Evolutionary conservation across 768 basidiomycete genomes (phyloP), one percentile per base, ranked within the genome.

Genomic region (Russula dissimulans): DNA sequence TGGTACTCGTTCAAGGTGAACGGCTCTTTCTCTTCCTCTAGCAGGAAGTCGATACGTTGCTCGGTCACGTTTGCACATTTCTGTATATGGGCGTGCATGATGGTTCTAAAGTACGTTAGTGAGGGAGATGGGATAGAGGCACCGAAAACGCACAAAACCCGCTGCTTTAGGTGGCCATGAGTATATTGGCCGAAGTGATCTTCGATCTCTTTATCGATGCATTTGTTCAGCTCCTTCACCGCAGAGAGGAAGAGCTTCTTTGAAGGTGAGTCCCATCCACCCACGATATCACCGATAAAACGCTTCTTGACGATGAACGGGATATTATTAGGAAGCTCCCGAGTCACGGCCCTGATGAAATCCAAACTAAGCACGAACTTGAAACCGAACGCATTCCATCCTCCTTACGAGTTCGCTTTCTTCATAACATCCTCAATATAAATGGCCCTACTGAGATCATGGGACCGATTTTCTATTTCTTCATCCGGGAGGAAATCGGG

Each of bases 261-360:
- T 4, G 69, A 62, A 0, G 71, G 67, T 0, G 8, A 22, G 10
- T 55, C 42, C 69, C 70, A 71, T 9, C 22, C 5, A 10, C 46
- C 0, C 22, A 69, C 61, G 14, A 66, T 51, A 4, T 46, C 18
- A 1, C 31, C 15, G n/a, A 73, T 69, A 44, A 64, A 67, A 11
- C 64, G 46, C 41, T 65, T 56, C 29, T 60, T 70, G 18, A 71
- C 67, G 7, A 66, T 48, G 41, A 82, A 88, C 0, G 85, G 85
- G 57, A 80, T 83, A 57, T 79, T 77, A 3, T 79, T 83, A 0
- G 85, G 86, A 0, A 88, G 77, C 66, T 89, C 86, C 4, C 86
- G 81, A 0, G 86, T 84, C 5, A 83, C 76, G 2, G 84, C 79
- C 12, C 86, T 88, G 56, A 18, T 31, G 53, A 45, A 15, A 31